Conservation (phyloP, 2,329 filamentous ascomycete species). For the Sporothrix dimorphospora region DNA sequence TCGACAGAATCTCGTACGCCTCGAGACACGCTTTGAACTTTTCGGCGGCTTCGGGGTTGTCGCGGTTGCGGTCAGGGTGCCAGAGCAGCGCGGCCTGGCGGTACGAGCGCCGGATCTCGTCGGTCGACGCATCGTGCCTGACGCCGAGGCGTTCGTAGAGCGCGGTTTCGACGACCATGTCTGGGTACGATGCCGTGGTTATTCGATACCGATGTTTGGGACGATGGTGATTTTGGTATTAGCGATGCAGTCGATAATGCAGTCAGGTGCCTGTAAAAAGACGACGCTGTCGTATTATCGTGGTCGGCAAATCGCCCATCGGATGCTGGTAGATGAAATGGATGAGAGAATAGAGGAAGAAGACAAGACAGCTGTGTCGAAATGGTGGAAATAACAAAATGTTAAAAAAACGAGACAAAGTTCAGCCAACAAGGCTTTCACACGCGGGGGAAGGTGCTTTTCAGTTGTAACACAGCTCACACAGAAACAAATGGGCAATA, state of each 20-base stretch:
- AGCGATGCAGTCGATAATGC: not conserved
- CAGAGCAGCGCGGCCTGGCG: constrained; percentile 81
- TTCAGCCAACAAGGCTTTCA: constrained; percentile 10
- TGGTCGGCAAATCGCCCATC: not conserved
- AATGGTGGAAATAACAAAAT: not conserved
- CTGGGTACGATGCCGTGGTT: constrained; percentile 6
- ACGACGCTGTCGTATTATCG: not conserved
- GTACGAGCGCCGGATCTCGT: constrained; percentile 97
- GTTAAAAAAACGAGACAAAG: not conserved
- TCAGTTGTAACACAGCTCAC: not conserved
- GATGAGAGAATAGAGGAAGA: not conserved
- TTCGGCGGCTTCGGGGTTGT: constrained; percentile 80
- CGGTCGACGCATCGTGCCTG: constrained; percentile 77
- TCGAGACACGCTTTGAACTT: constrained; percentile 98
- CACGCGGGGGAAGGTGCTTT: not conserved
- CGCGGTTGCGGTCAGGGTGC: constrained; percentile 97
- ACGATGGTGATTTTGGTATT: not conserved
- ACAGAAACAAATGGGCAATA: not conserved
- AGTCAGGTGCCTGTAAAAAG: too few relatives aligned
- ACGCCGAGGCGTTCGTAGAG: constrained; percentile 86
- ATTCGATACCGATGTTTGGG: not conserved
- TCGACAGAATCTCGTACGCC: constrained; percentile 96
- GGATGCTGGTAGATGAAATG: not conserved
- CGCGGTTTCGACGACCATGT: constrained; percentile 42
- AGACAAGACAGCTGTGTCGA: not conserved